phyloP scores from a whole-genome alignment of 306 rosid genomes.

The Luffa acutangula region DNA sequence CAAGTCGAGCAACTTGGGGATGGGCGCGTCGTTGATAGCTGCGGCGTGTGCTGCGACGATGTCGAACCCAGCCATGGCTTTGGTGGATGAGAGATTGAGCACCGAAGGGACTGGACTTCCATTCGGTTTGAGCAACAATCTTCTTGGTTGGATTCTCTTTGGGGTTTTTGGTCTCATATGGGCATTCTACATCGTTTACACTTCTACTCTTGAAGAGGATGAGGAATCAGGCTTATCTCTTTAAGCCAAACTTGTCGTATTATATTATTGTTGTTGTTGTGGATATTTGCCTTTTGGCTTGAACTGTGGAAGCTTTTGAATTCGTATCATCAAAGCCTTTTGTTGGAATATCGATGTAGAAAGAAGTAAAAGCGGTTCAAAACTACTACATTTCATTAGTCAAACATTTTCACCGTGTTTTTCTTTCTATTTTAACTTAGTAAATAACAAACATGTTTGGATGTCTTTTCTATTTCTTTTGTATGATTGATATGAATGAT shows the following conservation, averaged over 20 bases:
- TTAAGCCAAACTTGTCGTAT: conserved; percentile 26
- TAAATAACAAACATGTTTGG: too few species aligned
- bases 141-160: conserved; percentile 75
- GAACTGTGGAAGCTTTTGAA: not conserved
- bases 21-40: conserved; percentile 52
- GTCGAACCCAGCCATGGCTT: conserved; percentile 82
- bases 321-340: not conserved
- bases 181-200: conserved; percentile 43
- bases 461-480: too few species aligned
- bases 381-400: not conserved
- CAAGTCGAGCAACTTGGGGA: conserved; percentile 36
- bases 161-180: conserved; percentile 77
- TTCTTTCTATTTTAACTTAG: not conserved
- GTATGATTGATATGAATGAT: too few species aligned
- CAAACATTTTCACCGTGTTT: not conserved
- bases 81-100: conserved; percentile 85
- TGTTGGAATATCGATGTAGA: not conserved
- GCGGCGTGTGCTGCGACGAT: conserved; percentile 48
- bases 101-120: conserved; percentile 98
- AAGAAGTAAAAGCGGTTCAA: not conserved
- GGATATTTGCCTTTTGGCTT: not conserved
- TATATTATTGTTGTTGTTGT: not conserved
- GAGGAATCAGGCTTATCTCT: conserved; percentile 93
- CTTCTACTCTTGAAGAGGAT: conserved; percentile 71
- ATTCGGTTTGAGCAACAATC: conserved; percentile 88